Percentiles rank a stretch among this genome's conserved stretches.
Evolutionary conservation across 2,329 filamentous ascomycete genomes (phyloP).

Genomic region (Xylaria sp.): DNA sequence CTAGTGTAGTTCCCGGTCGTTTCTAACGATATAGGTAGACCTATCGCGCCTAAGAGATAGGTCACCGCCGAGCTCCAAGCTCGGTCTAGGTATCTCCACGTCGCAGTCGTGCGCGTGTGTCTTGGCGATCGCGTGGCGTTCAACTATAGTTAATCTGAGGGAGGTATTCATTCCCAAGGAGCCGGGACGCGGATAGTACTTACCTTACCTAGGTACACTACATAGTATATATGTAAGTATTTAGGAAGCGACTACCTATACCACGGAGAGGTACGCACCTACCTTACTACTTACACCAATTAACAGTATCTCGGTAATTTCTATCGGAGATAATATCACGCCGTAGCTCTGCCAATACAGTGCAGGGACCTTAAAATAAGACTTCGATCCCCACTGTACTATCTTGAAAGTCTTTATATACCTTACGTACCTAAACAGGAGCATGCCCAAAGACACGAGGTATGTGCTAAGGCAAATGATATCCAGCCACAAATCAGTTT

Average conservation of each 20-base stretch:
- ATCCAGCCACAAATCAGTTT: too few relatives aligned
- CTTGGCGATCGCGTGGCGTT: slow-evolving; percentile 31
- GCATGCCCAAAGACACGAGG: too few relatives aligned
- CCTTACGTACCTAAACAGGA: too few relatives aligned
- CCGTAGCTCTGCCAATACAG: neutral
- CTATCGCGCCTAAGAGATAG: slow-evolving; percentile 1
- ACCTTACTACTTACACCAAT: too few relatives aligned
- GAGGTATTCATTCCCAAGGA: slow-evolving; percentile 11
- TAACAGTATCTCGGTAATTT: neutral
- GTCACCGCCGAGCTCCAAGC: slow-evolving; percentile 8
- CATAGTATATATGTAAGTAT: too few relatives aligned
- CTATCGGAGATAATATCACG: neutral
- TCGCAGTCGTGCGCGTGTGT: neutral
- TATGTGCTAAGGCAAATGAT: too few relatives aligned
- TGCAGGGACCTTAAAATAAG: too few relatives aligned
- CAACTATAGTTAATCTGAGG: neutral
- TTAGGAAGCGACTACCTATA: too few relatives aligned
- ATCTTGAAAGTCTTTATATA: too few relatives aligned
- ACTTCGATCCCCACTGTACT: too few relatives aligned
- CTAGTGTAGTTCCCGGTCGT: neutral
- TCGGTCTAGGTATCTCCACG: neutral
- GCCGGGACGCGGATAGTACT: slow-evolving; percentile 8
- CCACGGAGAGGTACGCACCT: too few relatives aligned
- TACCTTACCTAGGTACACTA: neutral
- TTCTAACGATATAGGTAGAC: neutral